A percentile compares a stretch with the other conserved stretches of the same genome.
phyloP scores from a whole-genome alignment of 1,139 yeast genomes.

The Maudiozyma humilis region DNA sequence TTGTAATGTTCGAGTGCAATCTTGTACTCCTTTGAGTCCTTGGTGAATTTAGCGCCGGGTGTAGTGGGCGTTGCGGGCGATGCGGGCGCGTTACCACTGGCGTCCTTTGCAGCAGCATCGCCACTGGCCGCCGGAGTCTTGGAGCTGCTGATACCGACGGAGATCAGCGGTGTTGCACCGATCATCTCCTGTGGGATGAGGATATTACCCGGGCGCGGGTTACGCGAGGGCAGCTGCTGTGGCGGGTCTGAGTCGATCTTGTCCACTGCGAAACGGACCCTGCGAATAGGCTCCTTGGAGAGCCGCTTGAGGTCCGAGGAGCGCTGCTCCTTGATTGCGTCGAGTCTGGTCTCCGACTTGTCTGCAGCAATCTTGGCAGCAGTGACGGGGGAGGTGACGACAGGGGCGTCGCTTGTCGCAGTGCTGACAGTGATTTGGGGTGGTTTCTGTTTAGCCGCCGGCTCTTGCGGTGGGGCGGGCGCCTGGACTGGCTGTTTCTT shows the following conservation, averaged over 20 bases:
- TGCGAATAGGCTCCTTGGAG: constrained; percentile 37
- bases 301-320: constrained; percentile 1
- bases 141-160: constrained; percentile 49
- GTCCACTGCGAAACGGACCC: constrained; percentile 73
- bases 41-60: constrained; percentile 28
- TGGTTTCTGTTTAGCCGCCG: background rate
- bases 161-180: constrained; percentile 53
- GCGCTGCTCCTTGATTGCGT: background rate
- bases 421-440: background rate
- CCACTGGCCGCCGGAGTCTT: background rate
- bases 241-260: constrained; percentile 75
- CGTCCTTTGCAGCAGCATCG: no score
- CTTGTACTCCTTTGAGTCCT: constrained; percentile 42
- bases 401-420: background rate
- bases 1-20: constrained; percentile 51
- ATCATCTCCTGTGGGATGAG: constrained; percentile 61
- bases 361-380: background rate
- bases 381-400: background rate
- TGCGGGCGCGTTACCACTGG: background rate
- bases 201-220: constrained; percentile 75
- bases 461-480: no score
- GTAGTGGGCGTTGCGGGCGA: background rate
- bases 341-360: background rate
- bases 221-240: constrained; percentile 85
- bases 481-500: constrained; percentile 5